A percentile compares a stretch with the other conserved stretches of the same genome.
Conservation (phyloP, 257 asterid genomes). For the Buddleja alternifolia region DNA sequence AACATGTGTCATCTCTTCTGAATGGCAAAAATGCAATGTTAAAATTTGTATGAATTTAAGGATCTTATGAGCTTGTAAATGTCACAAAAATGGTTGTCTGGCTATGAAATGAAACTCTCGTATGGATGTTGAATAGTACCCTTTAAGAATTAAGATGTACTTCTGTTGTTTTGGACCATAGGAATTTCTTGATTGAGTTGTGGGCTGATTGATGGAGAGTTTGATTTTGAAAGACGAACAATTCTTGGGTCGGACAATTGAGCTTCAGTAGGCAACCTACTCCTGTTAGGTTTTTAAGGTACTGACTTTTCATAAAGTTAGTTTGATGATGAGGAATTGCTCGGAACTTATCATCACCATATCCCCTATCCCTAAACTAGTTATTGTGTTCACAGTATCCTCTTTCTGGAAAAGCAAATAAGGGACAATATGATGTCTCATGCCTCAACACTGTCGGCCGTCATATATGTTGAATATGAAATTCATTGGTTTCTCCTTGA, state of each 20-base stretch:
- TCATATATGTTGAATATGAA: too few species aligned
- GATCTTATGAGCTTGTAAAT: too few species aligned
- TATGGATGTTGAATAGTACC: too few species aligned
- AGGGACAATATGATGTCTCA: background rate
- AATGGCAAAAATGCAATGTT: background rate
- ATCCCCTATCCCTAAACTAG: background rate
- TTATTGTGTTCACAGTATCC: background rate
- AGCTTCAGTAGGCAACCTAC: background rate
- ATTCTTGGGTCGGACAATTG: background rate
- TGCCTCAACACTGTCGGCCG: background rate
- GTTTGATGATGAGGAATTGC: background rate
- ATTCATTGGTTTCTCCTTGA: too few species aligned
- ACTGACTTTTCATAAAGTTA: background rate
- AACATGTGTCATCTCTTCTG: background rate
- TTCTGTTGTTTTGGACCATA: background rate
- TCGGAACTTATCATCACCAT: background rate
- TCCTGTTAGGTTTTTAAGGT: background rate
- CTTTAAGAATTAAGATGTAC: too few species aligned
- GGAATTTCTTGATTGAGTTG: background rate
- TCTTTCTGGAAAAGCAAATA: background rate
- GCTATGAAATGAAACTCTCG: too few species aligned
- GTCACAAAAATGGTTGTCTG: too few species aligned
- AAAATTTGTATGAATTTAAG: background rate
- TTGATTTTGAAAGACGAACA: background rate
- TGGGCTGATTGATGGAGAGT: too few species aligned